Percentiles rank a stretch among this genome's conserved stretches.
Conservation (phyloP, 148 eudicot species). For the Camellia sinensis region DNA sequence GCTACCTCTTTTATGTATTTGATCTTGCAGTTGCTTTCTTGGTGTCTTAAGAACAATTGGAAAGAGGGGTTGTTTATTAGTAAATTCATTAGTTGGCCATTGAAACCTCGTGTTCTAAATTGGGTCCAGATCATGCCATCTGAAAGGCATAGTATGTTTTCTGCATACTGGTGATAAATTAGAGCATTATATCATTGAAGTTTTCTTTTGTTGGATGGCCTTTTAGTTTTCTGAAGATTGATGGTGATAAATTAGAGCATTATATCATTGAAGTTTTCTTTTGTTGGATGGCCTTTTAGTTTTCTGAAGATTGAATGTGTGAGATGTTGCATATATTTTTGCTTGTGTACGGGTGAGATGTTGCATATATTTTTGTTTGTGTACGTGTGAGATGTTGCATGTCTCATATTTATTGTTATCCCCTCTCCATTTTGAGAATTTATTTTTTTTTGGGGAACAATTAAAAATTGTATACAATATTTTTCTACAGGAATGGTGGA, state of each 20-base stretch:
- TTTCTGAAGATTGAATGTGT: too few relatives aligned
- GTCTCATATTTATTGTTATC: neutral
- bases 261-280: too few relatives aligned
- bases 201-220: neutral
- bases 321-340: neutral
- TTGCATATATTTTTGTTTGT: neutral
- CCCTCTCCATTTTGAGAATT: neutral
- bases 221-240: neutral
- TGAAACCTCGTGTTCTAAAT: neutral
- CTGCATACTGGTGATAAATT: neutral
- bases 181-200: neutral
- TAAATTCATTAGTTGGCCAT: neutral
- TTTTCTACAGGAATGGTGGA: conserved; percentile 89
- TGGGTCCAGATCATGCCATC: neutral
- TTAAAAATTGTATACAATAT: too few relatives aligned
- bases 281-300: too few relatives aligned
- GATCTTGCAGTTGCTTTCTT: neutral
- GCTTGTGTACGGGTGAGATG: neutral
- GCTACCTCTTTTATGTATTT: neutral
- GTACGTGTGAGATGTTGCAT: neutral
- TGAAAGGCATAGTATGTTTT: neutral
- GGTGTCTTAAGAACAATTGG: neutral
- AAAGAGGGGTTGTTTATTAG: neutral
- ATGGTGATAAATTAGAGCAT: too few relatives aligned
- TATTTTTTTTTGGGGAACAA: conserved; percentile 8